Evolutionary conservation across 768 basidiomycete genomes (phyloP).

Genomic region (Paxillus rubicundulus): DNA sequence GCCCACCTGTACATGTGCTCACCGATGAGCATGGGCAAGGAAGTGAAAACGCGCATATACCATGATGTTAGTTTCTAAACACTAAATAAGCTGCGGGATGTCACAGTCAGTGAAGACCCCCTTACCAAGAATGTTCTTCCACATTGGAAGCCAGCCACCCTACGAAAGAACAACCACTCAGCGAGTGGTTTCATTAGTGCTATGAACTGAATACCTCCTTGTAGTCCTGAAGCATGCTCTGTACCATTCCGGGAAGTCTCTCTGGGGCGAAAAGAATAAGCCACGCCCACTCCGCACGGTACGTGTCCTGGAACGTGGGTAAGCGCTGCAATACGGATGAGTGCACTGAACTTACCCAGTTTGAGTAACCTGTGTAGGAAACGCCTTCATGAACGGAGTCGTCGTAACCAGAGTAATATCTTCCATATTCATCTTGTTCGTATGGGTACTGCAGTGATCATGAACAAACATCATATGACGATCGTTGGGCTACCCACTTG

Average conservation of each 20-base stretch:
- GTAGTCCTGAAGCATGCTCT: constrained; percentile 80
- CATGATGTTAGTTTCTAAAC: constrained; percentile 79
- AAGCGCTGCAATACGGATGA: not conserved
- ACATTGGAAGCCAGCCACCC: constrained; percentile 88
- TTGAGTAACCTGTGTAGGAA: constrained; percentile 82
- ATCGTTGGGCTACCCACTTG: constrained; percentile 38
- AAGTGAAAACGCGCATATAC: constrained; percentile 24
- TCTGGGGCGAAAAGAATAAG: constrained; percentile 76
- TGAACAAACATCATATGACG: not conserved
- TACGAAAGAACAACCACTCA: constrained; percentile 12
- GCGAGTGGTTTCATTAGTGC: not conserved
- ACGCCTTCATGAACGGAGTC: constrained; percentile 57
- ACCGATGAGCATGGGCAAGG: not conserved
- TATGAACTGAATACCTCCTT: constrained; percentile 42
- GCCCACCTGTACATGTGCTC: constrained; percentile 45
- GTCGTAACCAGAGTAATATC: constrained; percentile 79
- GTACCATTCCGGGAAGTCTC: constrained; percentile 70
- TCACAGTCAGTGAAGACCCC: not conserved
- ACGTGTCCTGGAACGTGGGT: constrained; percentile 60
- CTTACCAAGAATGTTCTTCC: constrained; percentile 78
- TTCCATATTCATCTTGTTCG: constrained; percentile 63
- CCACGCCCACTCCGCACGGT: constrained; percentile 77
- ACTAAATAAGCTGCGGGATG: not conserved
- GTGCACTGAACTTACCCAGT: constrained; percentile 50
- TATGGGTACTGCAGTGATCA: constrained; percentile 60